Base-by-base conservation (phyloP, 768 basidiomycete genomes). In the Pisolithus tinctorius region DNA sequence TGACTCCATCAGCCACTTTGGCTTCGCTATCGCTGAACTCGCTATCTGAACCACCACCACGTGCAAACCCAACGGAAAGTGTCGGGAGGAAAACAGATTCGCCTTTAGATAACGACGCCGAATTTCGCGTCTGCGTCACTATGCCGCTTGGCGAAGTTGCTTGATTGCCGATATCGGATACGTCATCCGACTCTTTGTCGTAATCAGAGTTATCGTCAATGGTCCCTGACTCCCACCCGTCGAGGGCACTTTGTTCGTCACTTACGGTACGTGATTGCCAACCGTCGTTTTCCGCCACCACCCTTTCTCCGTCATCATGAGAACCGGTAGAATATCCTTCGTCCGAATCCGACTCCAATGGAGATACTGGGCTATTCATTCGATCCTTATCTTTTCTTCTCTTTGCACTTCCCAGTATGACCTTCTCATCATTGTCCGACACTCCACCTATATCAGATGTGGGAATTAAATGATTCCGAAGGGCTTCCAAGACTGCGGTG, bases 51-150 rank as follows among this genome's bases (percentile, higher is more conserved):
- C 84, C 83, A 13, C 89, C 93, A 45, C 89, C 93, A 44, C 80
- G 79, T 39, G 84, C 76, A 64, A 87, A 99, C 2, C 94, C 95
- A 11, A 87, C 82, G 0, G 90, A 78, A 25, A 98, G 80, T 3
- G 90, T 88, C 25, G 96, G 95, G 2, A 98, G 75, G 71, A 97
- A 99, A 1, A 82, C 77, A 50, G 84, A 77, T 58, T 74, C 60
- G 13, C 40, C 50, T 10, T 45, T 52, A 13, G 53, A 29, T 31
- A 47, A 25, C 51, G 63, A 61, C 43, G 64, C 59, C 16, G 58
- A 42, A 16, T 64, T 44, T 47, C 61, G 63, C 31, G 55, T 30
- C 14, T 63, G 60, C 17, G 39, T 38, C 44, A 38, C 41, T n/a
- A 50, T 4, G 42, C 51, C 27, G 48, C 48, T 58, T 16, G 58